Conservation (phyloP, 441 rosid species). For the Theobroma grandiflorum region DNA sequence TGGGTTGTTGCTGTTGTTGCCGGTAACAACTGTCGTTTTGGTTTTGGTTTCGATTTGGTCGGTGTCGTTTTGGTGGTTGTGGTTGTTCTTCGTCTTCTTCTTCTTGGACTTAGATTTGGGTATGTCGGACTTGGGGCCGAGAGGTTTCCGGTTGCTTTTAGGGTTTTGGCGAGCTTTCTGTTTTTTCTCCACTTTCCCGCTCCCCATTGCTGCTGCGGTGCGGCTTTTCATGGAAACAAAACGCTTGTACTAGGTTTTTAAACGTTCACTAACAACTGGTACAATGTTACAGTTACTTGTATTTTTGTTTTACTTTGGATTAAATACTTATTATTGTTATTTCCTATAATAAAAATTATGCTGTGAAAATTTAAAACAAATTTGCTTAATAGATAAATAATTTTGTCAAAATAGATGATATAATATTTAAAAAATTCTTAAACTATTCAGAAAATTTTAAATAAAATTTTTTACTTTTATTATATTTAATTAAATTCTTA, state of each 20-base stretch:
- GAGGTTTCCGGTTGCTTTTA: constrained; percentile 23
- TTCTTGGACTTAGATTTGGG: constrained; percentile 24
- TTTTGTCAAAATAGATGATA: too few relatives aligned
- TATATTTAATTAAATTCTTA: too few relatives aligned
- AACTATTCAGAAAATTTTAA: too few relatives aligned
- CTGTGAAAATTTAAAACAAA: too few relatives aligned
- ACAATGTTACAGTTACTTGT: too few relatives aligned
- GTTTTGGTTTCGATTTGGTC: constrained; percentile 11
- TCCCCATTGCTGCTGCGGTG: constrained; percentile 38
- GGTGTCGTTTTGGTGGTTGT: background rate
- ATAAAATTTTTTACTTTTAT: too few relatives aligned
- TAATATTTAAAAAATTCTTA: too few relatives aligned
- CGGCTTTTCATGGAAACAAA: background rate
- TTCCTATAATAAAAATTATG: too few relatives aligned
- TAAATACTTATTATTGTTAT: too few relatives aligned
- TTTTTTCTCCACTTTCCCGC: constrained; percentile 36
- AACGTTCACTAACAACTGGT: background rate
- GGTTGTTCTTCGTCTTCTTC: constrained; percentile 36
- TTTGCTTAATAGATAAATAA: too few relatives aligned
- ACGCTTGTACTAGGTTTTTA: background rate
- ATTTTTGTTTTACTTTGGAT: too few relatives aligned
- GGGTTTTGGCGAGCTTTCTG: constrained; percentile 31
- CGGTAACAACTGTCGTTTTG: constrained; percentile 24
- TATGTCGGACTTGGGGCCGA: constrained; percentile 34
- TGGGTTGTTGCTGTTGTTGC: background rate